Conservation (phyloP, 768 basidiomycete genomes). For the Pisolithus marmoratus region DNA sequence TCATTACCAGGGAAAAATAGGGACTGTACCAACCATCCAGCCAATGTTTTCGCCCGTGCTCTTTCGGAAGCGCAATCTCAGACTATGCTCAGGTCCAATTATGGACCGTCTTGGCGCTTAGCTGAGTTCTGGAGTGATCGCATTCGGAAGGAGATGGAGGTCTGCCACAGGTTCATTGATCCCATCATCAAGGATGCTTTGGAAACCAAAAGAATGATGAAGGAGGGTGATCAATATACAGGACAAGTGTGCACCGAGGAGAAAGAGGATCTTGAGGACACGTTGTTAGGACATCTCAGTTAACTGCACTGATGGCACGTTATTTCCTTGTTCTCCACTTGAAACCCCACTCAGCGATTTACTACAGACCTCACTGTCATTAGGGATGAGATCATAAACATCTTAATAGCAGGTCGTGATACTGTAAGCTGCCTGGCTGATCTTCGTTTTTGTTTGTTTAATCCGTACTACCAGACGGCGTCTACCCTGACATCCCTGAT, state of each 20-base stretch:
- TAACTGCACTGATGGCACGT: slow-evolving; percentile 22
- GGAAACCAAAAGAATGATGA: slow-evolving; percentile 27
- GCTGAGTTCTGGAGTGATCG: slow-evolving; percentile 48
- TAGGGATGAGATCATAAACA: slow-evolving; percentile 33
- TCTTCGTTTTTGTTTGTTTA: too few relatives aligned
- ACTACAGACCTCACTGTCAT: slow-evolving; percentile 25
- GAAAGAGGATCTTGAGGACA: slow-evolving; percentile 16
- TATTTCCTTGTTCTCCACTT: background rate
- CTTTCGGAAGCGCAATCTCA: slow-evolving; percentile 45
- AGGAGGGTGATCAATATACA: slow-evolving; percentile 16
- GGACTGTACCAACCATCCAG: slow-evolving; percentile 23
- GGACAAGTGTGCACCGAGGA: slow-evolving; percentile 5
- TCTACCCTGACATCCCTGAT: slow-evolving; percentile 30
- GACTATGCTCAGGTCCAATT: slow-evolving; percentile 33
- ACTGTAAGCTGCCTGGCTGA: slow-evolving; percentile 14
- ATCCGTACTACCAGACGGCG: background rate
- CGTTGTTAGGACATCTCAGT: slow-evolving; percentile 27
- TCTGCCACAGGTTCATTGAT: slow-evolving; percentile 47
- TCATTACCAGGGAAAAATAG: slow-evolving; percentile 8
- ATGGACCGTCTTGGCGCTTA: slow-evolving; percentile 47
- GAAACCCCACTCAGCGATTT: background rate
- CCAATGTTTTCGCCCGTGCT: slow-evolving; percentile 41
- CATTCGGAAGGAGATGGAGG: slow-evolving; percentile 38
- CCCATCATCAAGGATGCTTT: slow-evolving; percentile 48
- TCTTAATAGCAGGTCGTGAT: slow-evolving; percentile 34